Evolutionary conservation across 352 stramenopile genomes (phyloP).

Genomic region (Phytopythium sindhum): DNA sequence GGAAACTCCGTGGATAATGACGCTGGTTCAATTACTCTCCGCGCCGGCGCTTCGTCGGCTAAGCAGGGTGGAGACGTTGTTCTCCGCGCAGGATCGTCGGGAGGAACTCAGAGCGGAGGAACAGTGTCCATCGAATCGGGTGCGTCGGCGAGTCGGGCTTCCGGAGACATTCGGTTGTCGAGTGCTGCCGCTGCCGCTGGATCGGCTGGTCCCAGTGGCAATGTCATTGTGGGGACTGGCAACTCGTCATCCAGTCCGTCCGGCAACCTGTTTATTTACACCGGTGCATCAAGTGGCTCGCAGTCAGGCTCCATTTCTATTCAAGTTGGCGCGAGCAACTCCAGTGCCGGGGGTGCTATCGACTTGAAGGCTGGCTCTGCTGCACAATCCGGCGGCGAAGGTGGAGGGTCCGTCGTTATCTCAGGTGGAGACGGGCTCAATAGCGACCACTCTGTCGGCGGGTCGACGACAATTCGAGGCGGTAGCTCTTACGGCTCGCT

Average conservation of each 20-base stretch:
- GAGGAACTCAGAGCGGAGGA: constrained; percentile 30
- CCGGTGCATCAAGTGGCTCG: constrained; percentile 33
- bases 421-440: constrained; percentile 24
- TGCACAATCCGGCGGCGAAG: constrained; percentile 26
- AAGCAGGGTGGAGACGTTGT: constrained; percentile 31
- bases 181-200: constrained; percentile 33
- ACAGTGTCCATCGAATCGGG: constrained; percentile 43
- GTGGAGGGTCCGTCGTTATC: constrained; percentile 20
- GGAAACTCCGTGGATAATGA: constrained; percentile 24
- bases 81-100: constrained; percentile 34
- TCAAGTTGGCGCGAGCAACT: constrained; percentile 28
- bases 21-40: constrained; percentile 30
- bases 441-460: constrained; percentile 38
- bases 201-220: constrained; percentile 42
- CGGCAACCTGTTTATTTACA: constrained; percentile 41
- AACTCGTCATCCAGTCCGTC: constrained; percentile 32
- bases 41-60: constrained; percentile 28
- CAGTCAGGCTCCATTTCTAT: constrained; percentile 37
- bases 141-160: constrained; percentile 30
- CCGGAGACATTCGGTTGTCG: constrained; percentile 39
- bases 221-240: constrained; percentile 46
- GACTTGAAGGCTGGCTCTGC: constrained; percentile 27
- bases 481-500: constrained; percentile 32
- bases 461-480: constrained; percentile 36
- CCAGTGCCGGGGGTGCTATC: constrained; percentile 22